phyloP scores from a whole-genome alignment of 192 early-diverging fungal genomes.

The Linnemannia exigua region DNA sequence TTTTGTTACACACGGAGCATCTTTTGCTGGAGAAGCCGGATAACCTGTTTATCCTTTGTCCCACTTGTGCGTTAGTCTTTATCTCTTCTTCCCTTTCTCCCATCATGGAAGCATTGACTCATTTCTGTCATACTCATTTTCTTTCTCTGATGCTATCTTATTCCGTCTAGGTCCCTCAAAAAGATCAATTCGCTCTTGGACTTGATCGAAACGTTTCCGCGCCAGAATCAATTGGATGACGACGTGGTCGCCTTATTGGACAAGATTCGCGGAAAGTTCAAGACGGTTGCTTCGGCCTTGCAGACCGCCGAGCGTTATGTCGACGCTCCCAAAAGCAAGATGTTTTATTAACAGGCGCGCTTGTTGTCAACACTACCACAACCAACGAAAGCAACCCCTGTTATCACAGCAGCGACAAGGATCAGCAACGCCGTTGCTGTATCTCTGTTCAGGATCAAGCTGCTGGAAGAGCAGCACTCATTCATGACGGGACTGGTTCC shows the following conservation, averaged over 20 bases:
- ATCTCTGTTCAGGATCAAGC: not conserved
- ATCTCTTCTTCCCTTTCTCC: not conserved
- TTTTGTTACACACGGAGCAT: not conserved
- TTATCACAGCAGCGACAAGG: not conserved
- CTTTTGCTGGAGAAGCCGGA: not conserved
- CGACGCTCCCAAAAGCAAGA: slow-evolving; percentile 52
- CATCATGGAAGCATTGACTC: not conserved
- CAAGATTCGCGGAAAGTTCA: slow-evolving; percentile 68
- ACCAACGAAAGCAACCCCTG: not conserved
- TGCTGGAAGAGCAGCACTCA: not conserved
- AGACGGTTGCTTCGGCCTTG: slow-evolving; percentile 62
- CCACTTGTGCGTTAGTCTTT: not conserved
- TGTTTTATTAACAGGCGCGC: slow-evolving; percentile 44
- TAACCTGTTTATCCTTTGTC: not conserved
- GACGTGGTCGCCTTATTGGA: slow-evolving; percentile 65
- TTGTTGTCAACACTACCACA: not conserved
- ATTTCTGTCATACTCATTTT: slow-evolving; percentile 4
- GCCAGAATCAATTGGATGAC: slow-evolving; percentile 60
- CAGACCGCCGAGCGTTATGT: slow-evolving; percentile 44
- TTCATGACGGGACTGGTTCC: no score
- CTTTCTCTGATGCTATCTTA: not conserved
- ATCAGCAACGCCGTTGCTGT: not conserved
- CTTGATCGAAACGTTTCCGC: slow-evolving; percentile 62
- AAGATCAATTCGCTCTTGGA: slow-evolving; percentile 61
- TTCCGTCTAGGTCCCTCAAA: slow-evolving; percentile 55